These are phyloP conservation scores for Penicillium atrosanguineum DNA, from an alignment of 495 filamentous ascomycete genomes.

Conservation along the genomic window DNA sequence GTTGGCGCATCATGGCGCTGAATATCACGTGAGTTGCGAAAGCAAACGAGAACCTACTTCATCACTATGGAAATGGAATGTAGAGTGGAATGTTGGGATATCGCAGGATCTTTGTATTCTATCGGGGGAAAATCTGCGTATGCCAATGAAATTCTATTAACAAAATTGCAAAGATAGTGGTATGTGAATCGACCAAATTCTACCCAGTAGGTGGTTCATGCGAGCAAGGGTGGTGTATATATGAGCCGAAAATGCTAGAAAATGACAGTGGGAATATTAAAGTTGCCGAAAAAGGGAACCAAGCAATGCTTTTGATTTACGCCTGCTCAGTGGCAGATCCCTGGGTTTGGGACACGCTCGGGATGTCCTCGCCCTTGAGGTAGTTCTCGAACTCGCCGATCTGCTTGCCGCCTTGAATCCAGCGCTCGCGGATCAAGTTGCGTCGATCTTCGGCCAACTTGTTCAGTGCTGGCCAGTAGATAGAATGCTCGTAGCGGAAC, in stretches of 20 bases:
- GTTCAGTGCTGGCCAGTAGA: slow-evolving; percentile 85
- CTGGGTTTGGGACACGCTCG: slow-evolving; percentile 31
- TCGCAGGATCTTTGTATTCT: neutral
- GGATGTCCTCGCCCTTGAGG: slow-evolving; percentile 60
- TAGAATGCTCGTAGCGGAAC: slow-evolving; percentile 83
- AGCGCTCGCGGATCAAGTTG: slow-evolving; percentile 59
- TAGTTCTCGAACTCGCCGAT: slow-evolving; percentile 84
- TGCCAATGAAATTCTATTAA: neutral
- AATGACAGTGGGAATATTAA: neutral
- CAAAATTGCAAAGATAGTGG: neutral
- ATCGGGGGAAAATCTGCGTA: neutral
- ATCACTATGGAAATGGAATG: neutral
- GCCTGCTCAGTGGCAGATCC: slow-evolving; percentile 1
- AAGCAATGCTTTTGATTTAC: neutral
- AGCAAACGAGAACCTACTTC: too few relatives aligned
- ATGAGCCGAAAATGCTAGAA: slow-evolving; percentile 5
- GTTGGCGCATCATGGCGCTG: too few relatives aligned
- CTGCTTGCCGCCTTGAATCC: slow-evolving; percentile 72
- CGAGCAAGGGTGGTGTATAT: neutral
- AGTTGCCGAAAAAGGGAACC: neutral
- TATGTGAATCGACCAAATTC: neutral
- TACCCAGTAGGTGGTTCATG: neutral
- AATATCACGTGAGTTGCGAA: too few relatives aligned
- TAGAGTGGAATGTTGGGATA: neutral
- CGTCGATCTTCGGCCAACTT: slow-evolving; percentile 61